phyloP scores from a whole-genome alignment of 805 yeast species.

The Sungouiozyma intestinalis region DNA sequence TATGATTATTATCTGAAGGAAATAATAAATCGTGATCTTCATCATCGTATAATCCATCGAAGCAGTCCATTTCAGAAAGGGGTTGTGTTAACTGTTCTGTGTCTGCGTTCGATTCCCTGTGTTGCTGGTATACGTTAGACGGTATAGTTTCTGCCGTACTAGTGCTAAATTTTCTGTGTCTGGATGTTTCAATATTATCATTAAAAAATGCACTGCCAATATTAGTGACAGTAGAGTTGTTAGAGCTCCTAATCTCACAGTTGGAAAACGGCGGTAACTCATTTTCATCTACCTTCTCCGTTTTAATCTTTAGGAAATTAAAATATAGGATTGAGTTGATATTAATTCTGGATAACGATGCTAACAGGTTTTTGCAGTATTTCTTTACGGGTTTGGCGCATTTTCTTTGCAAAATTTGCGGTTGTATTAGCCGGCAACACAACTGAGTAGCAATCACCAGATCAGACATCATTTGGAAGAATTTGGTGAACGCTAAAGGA shows the following conservation, averaged over 20 bases:
- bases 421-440: conserved; percentile 43
- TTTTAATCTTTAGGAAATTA: conserved; percentile 12
- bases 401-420: conserved; percentile 39
- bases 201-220: neutral
- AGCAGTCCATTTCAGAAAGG: neutral
- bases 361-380: conserved; percentile 41
- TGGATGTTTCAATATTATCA: neutral
- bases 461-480: conserved; percentile 44
- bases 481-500: conserved; percentile 42
- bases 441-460: conserved; percentile 43
- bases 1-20: neutral
- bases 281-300: neutral
- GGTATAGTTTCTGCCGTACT: conserved; percentile 13
- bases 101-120: neutral
- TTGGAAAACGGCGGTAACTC: neutral
- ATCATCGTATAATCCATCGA: neutral
- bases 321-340: conserved; percentile 57
- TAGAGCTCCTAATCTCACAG: neutral
- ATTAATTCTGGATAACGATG: conserved; percentile 50
- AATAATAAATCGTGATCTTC: neutral
- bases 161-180: conserved; percentile 9
- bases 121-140: neutral
- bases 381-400: conserved; percentile 38
- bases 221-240: neutral
- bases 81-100: neutral